Evolutionary conservation across 139 green algal genomes (phyloP).

Genomic region (Chloropicon primus): DNA sequence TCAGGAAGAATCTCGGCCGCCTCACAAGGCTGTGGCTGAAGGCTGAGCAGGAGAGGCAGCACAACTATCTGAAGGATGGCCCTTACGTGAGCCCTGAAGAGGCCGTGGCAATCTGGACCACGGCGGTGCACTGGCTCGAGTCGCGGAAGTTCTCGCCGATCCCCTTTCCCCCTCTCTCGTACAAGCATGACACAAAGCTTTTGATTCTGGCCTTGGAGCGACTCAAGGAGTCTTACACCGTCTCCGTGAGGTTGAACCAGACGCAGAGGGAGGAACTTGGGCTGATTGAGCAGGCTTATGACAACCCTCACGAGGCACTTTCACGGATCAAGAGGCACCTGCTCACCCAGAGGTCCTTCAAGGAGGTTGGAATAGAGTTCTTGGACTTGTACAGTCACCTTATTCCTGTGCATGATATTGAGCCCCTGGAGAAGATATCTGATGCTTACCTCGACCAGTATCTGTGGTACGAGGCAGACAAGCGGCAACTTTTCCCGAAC

Average conservation of each 20-base stretch:
- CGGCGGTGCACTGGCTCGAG: conserved; percentile 98
- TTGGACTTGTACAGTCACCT: conserved; percentile 88
- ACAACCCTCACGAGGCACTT: conserved; percentile 98
- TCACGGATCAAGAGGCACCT: conserved; percentile 98
- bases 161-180: conserved; percentile 96
- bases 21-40: conserved; percentile 97
- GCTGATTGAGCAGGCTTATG: conserved; percentile 98
- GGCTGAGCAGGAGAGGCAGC: conserved; percentile 95
- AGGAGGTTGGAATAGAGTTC: conserved; percentile 95
- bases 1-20: conserved; percentile 97
- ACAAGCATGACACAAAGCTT: conserved; percentile 99
- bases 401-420: conserved; percentile 96
- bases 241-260: conserved; percentile 87
- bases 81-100: conserved; percentile 70
- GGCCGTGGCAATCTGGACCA: conserved; percentile 96
- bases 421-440: conserved; percentile 99
- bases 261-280: conserved; percentile 94
- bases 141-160: conserved; percentile 92
- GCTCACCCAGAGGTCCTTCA: conserved; percentile 94
- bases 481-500: conserved; percentile 95
- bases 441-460: conserved; percentile 97
- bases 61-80: conserved; percentile 97
- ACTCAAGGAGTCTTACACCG: conserved; percentile 98
- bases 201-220: conserved; percentile 95
- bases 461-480: conserved; percentile 84